Evolutionary conservation across 2,329 filamentous ascomycete species (phyloP), one percentile per base, ranked within the genome.

Genomic region (Colletotrichum camelliae): DNA sequence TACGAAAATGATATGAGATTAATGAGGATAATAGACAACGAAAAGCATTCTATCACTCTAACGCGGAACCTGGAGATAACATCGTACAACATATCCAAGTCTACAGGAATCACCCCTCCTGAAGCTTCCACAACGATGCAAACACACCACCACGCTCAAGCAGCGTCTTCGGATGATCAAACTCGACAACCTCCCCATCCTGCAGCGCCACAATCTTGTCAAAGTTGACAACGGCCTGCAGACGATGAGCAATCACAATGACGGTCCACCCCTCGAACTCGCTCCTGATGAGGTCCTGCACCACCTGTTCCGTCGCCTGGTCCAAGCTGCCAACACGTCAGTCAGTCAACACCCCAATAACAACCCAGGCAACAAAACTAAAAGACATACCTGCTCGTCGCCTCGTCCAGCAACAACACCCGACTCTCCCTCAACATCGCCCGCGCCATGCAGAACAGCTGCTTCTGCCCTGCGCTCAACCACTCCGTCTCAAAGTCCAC

Each of bases 161-260:
- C 64, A 75, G n/a, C 9, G 62, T 37, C 70, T 48, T 57, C 0
- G 69, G 73, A 1, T 48, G 33, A 16, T 73, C 57, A 60, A 75
- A 75, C 10, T 75, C 73, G 0, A 58, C 73, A 7, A 73, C 70
- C 13, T n/a, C 10, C 3, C 73, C 70, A 48, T 75, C 70, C 57
- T 68, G 64, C 43, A 75, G 43, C 12, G 64, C 43, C 4, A 88
- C 83, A 31, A 91, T 84, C 24, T 82, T 84, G 79, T 91, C 89
- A 80, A 88, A 89, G 74, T 88, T 87, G 57, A 88, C 82, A 48
- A 91, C 87, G 4, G 88, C 88, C 8, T 85, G 82, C n/a, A 87
- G 77, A 27, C 85, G 83, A 80, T 87, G 83, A 70, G 81, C 83
- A 4, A 86, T 81, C 76, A 83, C 84, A 21, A 86, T 77, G 27